Evolutionary conservation across 495 filamentous ascomycete species (phyloP), one percentile per base, ranked within the genome.

Genomic region (Talaromyces nanjingensis): DNA sequence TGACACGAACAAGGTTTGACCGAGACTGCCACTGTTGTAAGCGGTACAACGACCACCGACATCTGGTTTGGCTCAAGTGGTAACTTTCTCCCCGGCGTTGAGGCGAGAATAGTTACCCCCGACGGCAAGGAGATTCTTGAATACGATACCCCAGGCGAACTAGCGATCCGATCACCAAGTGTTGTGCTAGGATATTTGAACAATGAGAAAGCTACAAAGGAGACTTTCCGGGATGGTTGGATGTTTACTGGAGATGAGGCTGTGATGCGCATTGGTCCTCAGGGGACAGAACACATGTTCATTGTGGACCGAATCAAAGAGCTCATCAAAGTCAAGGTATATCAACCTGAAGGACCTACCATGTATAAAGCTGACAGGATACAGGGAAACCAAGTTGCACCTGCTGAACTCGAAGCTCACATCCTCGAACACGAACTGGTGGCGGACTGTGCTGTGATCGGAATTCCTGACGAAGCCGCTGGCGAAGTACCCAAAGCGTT

Each of bases 301-400:
- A 89, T 97, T 49, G 89, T 92, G 3, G 92, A 97, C 70, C 85
- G 92, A 2, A 87, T 97, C 69, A 97, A 97, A 79, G 92, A 97
- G 74, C 77, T 97, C 60, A 96, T 97, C 77, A 97, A 97, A 75
- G 89, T 92, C 68, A 96, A 96, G 85, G 90, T 91, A 73, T 47
- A 24, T 24, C 22, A 2, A 24, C 22, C 22, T 24, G 22, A 24
- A 24, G 22, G 22, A 24, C 22, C 22, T 24, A 24, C 22, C 22
- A 24, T 24, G 22, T 24, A 24, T 24, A 24, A 24, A 11, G 25
- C 16, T 64, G 24, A 57, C 18, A 37, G 33, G n/a, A n/a, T 25
- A 14, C 60, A 93, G 90, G 92, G 89, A 59, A 78, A 89, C 42
- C 92, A 97, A 89, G 92, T 97, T 37, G 91, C 92, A 3, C 92